These are phyloP conservation scores for Corylus heterophylla DNA, from an alignment of 306 rosid genomes.

Conservation along the genomic window DNA sequence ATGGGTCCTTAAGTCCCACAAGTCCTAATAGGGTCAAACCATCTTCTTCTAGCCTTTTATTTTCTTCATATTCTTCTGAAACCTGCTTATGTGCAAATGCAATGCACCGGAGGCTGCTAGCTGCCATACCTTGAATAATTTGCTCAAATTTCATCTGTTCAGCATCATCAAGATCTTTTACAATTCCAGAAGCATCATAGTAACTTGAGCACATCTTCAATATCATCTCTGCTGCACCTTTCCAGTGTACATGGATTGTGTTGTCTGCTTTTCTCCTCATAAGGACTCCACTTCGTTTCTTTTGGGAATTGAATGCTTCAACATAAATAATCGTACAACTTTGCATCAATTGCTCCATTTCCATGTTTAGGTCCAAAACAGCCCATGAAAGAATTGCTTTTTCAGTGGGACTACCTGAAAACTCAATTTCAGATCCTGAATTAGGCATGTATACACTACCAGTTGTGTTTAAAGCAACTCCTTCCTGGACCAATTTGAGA, in stretches of 20 bases:
- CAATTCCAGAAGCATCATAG: slow-evolving; percentile 22
- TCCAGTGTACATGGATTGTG: slow-evolving; percentile 41
- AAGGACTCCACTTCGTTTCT: slow-evolving; percentile 24
- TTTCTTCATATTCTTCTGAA: neutral
- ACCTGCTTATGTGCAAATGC: slow-evolving; percentile 29
- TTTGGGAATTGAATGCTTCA: slow-evolving; percentile 35
- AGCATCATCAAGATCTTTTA: neutral
- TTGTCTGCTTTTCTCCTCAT: slow-evolving; percentile 23
- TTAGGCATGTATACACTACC: slow-evolving; percentile 38
- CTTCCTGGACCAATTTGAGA: slow-evolving; percentile 30
- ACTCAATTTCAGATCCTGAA: slow-evolving; percentile 25
- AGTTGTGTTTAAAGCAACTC: slow-evolving; percentile 43
- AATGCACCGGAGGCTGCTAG: slow-evolving; percentile 25
- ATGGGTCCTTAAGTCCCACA: slow-evolving; percentile 22
- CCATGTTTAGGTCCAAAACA: slow-evolving; percentile 30
- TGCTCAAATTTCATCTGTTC: neutral
- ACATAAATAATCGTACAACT: slow-evolving; percentile 24
- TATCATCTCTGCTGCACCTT: slow-evolving; percentile 43
- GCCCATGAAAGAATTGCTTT: slow-evolving; percentile 58
- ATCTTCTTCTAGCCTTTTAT: slow-evolving; percentile 5
- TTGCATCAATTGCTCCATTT: slow-evolving; percentile 25
- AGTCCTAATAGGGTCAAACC: slow-evolving; percentile 12
- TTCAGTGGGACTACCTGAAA: slow-evolving; percentile 49
- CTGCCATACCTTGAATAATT: slow-evolving; percentile 34
- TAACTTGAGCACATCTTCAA: slow-evolving; percentile 25